Evolutionary conservation across 441 rosid species (phyloP), one percentile per base, ranked within the genome.

Genomic region (Viola pubescens): DNA sequence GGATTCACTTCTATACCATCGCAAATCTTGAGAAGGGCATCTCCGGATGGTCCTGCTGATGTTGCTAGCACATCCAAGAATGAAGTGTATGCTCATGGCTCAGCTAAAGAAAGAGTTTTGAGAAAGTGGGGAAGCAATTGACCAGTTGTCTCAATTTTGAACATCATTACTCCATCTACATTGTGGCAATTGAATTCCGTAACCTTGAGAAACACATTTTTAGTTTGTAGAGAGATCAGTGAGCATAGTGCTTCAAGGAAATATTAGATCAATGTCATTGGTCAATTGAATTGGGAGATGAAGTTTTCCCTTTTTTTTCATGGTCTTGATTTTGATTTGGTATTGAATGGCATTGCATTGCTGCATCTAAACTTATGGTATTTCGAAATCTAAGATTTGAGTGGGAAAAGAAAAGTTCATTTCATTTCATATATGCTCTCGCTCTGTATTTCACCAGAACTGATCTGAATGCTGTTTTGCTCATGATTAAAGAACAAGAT

Each of bases 121-220:
- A 83, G 76, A 62, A 88, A 91, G 77, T 91, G 96, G 95, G 97
- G 88, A 71, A 84, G 80, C 48, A 68, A 76, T 67, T 91, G 70
- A 91, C 58, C 54, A 4, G 41, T 40, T 37, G 40, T 71, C 56
- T 16, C 59, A 43, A 68, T 64, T 65, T 65, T 41, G 39, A 37
- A 57, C 44, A 43, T 62, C 59, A 34, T 26, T 26, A 26, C 34
- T 26, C 34, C 34, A 26, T 26, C 34, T 16, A 16, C 19, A 16
- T 16, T 16, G 19, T 16, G 44, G 41, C 43, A n/a, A 43, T 34
- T 34, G 42, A 19, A 61, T 12, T 8, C 12, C 37, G 16, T 34
- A 38, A 9, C 49, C 26, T 60, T 4, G 19, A 62, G 37, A 40
- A 4, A 26, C 11, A 26, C 11, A 52, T 5, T 12, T 51, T 62